A percentile compares a stretch with the other conserved stretches of the same genome.
Conservation (phyloP, 805 yeast genomes). For the Wickerhamiella shivajii region DNA sequence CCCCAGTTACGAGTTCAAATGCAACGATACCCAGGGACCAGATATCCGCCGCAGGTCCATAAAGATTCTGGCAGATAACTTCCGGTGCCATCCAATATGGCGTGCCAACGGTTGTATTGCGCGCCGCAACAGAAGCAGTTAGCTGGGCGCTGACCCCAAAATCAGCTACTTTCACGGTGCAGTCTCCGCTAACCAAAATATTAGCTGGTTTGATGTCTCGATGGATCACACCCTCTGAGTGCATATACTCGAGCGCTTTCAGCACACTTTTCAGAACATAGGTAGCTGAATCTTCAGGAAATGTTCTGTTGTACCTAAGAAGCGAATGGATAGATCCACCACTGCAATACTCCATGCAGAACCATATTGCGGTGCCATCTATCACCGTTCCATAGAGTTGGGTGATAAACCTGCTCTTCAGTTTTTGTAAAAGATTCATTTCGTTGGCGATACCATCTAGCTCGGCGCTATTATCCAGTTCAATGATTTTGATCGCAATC, state of each 20-base stretch:
- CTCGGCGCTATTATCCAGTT: constrained; percentile 65
- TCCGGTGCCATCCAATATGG: constrained; percentile 99
- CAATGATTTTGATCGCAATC: constrained; percentile 80
- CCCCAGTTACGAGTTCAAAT: constrained; percentile 68
- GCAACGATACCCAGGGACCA: constrained; percentile 95
- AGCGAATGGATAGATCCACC: constrained; percentile 79
- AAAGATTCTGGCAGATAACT: constrained; percentile 56
- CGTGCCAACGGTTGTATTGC: constrained; percentile 81
- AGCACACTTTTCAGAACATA: constrained; percentile 50
- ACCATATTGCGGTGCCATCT: constrained; percentile 60
- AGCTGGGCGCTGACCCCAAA: constrained; percentile 88
- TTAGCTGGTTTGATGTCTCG: constrained; percentile 88
- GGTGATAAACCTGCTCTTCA: constrained; percentile 55
- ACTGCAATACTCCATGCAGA: constrained; percentile 89
- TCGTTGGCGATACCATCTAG: constrained; percentile 60
- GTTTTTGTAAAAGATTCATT: constrained; percentile 53
- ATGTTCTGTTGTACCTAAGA: constrained; percentile 36
- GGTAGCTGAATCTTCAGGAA: constrained; percentile 47
- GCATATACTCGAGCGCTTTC: constrained; percentile 62
- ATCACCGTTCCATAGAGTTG: constrained; percentile 49
- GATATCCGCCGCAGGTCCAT: constrained; percentile 77
- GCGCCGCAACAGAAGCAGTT: constrained; percentile 34
- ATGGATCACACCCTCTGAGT: constrained; percentile 61
- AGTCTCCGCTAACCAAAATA: constrained; percentile 54
- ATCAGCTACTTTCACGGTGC: constrained; percentile 71